phyloP scores from a whole-genome alignment of 805 yeast genomes.

The Metschnikowia anglica region DNA sequence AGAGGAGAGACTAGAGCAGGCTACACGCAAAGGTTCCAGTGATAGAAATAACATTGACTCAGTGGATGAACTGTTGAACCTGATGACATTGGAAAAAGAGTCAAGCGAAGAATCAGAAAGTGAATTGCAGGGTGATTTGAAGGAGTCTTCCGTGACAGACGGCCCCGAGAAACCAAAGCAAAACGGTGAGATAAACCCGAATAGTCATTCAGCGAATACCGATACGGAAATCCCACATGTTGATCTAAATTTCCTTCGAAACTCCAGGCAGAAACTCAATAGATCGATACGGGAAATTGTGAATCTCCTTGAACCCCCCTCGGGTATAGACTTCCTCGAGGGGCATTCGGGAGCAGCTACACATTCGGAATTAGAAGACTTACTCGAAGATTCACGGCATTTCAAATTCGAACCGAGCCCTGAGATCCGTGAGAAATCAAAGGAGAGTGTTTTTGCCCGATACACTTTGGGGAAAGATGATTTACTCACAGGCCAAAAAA shows the following conservation, averaged over 20 bases:
- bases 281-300: slow-evolving; percentile 17
- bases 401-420: slow-evolving; percentile 4
- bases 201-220: background rate
- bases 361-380: slow-evolving; percentile 11
- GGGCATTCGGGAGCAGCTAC: slow-evolving; percentile 5
- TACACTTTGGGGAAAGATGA: slow-evolving; percentile 19
- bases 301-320: slow-evolving; percentile 20
- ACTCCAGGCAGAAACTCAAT: slow-evolving; percentile 18
- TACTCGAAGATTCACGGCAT: slow-evolving; percentile 12
- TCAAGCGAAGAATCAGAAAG: background rate
- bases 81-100: too few species aligned
- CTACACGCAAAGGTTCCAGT: background rate
- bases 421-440: slow-evolving; percentile 1
- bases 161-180: background rate
- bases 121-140: background rate
- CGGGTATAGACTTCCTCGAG: slow-evolving; percentile 8
- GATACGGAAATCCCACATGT: slow-evolving; percentile 17
- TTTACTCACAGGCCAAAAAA: slow-evolving; percentile 11
- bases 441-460: slow-evolving; percentile 14
- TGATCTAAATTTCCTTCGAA: slow-evolving; percentile 17
- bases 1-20: slow-evolving; percentile 25
- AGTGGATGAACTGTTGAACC: background rate
- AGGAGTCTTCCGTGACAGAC: background rate
- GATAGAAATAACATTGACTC: background rate
- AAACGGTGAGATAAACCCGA: background rate